Evolutionary conservation across 179 eudicot genomes (phyloP).

Genomic region (Spinacia oleracea): DNA sequence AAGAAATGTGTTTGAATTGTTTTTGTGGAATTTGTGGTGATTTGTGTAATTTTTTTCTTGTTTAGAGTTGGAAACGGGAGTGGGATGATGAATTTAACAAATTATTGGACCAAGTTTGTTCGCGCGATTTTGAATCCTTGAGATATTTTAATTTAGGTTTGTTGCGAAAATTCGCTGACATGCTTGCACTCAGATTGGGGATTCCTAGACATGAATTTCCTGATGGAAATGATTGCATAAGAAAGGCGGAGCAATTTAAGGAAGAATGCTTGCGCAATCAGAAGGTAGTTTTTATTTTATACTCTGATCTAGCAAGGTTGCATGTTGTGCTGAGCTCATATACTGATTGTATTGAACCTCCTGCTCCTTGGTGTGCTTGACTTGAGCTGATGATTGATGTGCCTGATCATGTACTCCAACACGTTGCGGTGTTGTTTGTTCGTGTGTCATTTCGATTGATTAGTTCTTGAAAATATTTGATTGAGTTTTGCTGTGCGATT

Average conservation of each 20-base stretch:
- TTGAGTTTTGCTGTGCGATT: too few relatives aligned
- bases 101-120: neutral
- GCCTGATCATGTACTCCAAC: too few relatives aligned
- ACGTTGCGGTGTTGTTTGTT: too few relatives aligned
- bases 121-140: neutral
- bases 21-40: constrained; percentile 1
- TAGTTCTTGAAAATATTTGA: too few relatives aligned
- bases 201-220: neutral
- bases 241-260: neutral
- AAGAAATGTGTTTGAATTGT: neutral
- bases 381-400: too few relatives aligned
- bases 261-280: neutral
- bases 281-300: neutral
- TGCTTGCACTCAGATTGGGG: neutral
- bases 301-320: too few relatives aligned
- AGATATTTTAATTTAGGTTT: neutral
- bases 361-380: too few relatives aligned
- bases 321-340: too few relatives aligned
- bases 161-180: neutral
- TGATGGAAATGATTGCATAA: neutral
- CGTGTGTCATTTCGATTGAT: too few relatives aligned
- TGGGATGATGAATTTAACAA: neutral
- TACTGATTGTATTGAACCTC: too few relatives aligned
- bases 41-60: neutral
- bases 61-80: neutral